Base-by-base conservation (phyloP, 305 asterid genomes). In the Fraxinus latifolia region DNA sequence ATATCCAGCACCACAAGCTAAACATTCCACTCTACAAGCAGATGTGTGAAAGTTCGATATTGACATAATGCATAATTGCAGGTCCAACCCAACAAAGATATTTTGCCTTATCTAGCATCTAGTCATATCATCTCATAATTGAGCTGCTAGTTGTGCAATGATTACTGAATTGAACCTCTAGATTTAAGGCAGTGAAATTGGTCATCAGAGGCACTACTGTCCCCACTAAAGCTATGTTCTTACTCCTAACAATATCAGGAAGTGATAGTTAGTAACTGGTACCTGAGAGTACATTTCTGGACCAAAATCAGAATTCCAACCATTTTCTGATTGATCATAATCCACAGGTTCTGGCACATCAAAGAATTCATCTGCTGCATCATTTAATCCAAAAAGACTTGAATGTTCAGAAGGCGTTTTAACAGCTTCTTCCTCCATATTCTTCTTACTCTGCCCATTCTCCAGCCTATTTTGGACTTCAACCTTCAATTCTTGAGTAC, bases 341-440 rank as follows among this genome's bases (percentile, higher is more conserved):
- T 95, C 99, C 85, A 87, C 84, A 75, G 99, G 99, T 79, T 96
- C 98, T 12, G 97, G 71, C 72, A 94, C 98, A 84, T 94, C 99
- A 87, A 91, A 96, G 86, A 94, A 96, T 85, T 96, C 99, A 87
- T 94, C 98, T 78, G 93, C 23, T 11, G 97, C 87, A 74, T 96
- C 99, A 77, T 94, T 89, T 83, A 96, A 87, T 76, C 98, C 99
- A 85, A 91, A 80, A 55, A 96, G 91, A 88, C 97, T 93, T 27
- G 96, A 92, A 79, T 85, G 91, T 81, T 88, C 94, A 58, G 98
- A 91, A 85, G 97, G 94, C 23, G 95, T 82, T 87, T 90, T 91
- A 72, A 88, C 88, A 42, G 80, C 84, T 88, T 90, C 95, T 81
- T 91, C 95, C 82, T 89, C 97, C 88, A 71, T 72, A 29, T 80